phyloP scores from a whole-genome alignment of 2,329 filamentous ascomycete genomes.

The Elsinoe australis region DNA sequence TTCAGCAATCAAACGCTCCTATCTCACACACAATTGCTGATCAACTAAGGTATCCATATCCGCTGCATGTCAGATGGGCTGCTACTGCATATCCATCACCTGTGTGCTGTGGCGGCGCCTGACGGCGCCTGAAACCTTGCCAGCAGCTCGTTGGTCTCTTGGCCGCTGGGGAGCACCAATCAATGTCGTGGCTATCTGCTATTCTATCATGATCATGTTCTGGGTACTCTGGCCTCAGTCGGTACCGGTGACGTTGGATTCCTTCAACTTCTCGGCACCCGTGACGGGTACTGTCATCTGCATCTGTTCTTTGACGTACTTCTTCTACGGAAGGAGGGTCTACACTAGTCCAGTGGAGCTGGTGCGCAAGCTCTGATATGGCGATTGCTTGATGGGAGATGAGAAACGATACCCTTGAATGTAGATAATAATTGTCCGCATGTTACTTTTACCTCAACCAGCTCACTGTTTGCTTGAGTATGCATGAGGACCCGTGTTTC shows the following conservation, averaged over 20 bases:
- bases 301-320: conserved; percentile 29
- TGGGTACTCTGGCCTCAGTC: conserved; percentile 36
- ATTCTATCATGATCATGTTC: conserved; percentile 34
- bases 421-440: too few species aligned
- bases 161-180: conserved; percentile 34
- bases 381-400: too few species aligned
- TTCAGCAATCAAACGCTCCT: conserved; percentile 24
- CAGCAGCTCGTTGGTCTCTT: conserved; percentile 33
- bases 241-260: conserved; percentile 24
- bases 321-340: conserved; percentile 26
- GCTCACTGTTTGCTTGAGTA: too few species aligned
- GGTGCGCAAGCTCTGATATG: conserved; percentile 1
- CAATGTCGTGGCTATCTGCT: conserved; percentile 34
- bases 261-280: conserved; percentile 31
- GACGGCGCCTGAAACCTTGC: conserved; percentile 32
- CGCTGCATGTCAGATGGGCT: conserved; percentile 34
- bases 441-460: too few species aligned
- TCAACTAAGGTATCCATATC: conserved; percentile 32
- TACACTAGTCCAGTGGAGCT: conserved; percentile 25
- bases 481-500: too few species aligned
- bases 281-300: conserved; percentile 31
- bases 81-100: conserved; percentile 37
- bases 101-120: conserved; percentile 36
- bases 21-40: too few species aligned
- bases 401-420: too few species aligned